These are phyloP conservation scores for Amanita pallidorosea DNA, from an alignment of 768 basidiomycete genomes.

Conservation along the genomic window DNA sequence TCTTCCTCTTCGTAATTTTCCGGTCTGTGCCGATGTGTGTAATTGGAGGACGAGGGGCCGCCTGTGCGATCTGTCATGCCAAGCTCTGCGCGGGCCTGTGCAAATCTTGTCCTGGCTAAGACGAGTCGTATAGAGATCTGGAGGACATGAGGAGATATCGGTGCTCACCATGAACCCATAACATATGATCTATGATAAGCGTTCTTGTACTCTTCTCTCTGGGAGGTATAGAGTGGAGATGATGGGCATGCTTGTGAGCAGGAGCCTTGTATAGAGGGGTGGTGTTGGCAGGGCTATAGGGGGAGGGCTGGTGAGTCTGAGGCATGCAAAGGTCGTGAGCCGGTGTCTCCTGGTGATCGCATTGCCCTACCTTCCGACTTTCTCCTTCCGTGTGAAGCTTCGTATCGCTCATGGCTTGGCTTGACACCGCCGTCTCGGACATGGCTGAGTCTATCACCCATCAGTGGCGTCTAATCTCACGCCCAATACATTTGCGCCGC, in stretches of 20 bases:
- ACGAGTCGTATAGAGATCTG: neutral
- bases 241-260: conserved; percentile 83
- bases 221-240: conserved; percentile 78
- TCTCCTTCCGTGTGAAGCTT: conserved; percentile 2
- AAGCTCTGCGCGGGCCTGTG: conserved; percentile 76
- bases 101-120: conserved; percentile 59
- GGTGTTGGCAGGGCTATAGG: conserved; percentile 2
- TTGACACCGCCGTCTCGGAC: too few species aligned
- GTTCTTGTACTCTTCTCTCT: conserved; percentile 84
- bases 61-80: conserved; percentile 80
- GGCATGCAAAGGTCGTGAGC: neutral
- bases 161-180: conserved; percentile 62
- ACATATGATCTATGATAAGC: conserved; percentile 78
- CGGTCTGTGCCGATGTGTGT: conserved; percentile 53
- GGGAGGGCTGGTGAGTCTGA: neutral
- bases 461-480: neutral
- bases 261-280: conserved; percentile 6
- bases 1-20: conserved; percentile 75
- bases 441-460: neutral
- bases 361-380: conserved; percentile 1
- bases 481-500: too few species aligned
- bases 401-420: neutral
- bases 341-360: neutral
- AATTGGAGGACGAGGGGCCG: conserved; percentile 49
- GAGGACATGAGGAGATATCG: neutral